These are phyloP conservation scores for Hydrangea macrophylla DNA, from an alignment of 148 eudicot genomes.

Conservation along the genomic window DNA sequence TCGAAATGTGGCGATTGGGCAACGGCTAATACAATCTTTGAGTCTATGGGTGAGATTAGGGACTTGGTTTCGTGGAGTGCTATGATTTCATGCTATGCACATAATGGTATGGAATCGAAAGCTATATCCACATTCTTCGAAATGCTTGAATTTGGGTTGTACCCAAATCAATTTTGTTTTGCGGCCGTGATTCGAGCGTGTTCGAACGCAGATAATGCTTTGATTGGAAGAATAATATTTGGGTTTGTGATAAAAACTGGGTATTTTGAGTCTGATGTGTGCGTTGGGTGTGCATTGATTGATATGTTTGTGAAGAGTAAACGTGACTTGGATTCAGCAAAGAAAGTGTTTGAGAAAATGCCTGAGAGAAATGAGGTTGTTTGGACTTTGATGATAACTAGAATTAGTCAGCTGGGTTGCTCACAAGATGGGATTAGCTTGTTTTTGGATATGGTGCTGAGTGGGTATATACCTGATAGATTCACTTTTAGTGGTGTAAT, in stretches of 20 bases:
- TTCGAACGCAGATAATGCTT: conserved; percentile 23
- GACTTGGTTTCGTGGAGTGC: conserved; percentile 67
- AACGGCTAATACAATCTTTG: conserved; percentile 35
- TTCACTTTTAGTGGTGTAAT: conserved; percentile 50
- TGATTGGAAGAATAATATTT: conserved; percentile 35
- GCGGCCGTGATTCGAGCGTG: conserved; percentile 50
- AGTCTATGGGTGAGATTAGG: conserved; percentile 27
- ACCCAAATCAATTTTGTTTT: conserved; percentile 54
- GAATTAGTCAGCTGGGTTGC: conserved; percentile 46
- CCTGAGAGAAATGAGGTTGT: conserved; percentile 47
- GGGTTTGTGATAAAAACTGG: conserved; percentile 54
- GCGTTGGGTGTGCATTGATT: conserved; percentile 65
- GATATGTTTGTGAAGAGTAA: conserved; percentile 53
- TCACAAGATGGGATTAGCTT: conserved; percentile 33
- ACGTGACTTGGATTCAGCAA: conserved; percentile 43
- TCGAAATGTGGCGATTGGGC: conserved; percentile 58
- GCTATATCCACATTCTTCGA: conserved; percentile 42
- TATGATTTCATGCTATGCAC: conserved; percentile 55
- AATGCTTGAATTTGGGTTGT: conserved; percentile 44
- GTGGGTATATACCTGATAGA: conserved; percentile 42
- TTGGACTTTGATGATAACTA: conserved; percentile 67
- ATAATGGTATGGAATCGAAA: conserved; percentile 30
- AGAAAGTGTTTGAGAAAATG: conserved; percentile 63
- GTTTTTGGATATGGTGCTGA: conserved; percentile 48
- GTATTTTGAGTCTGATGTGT: conserved; percentile 39